Percentiles rank a stretch among this genome's conserved stretches.
These are phyloP conservation scores for Trichoderma sp. DNA, from an alignment of 2,329 filamentous ascomycete genomes.

Conservation along the genomic window DNA sequence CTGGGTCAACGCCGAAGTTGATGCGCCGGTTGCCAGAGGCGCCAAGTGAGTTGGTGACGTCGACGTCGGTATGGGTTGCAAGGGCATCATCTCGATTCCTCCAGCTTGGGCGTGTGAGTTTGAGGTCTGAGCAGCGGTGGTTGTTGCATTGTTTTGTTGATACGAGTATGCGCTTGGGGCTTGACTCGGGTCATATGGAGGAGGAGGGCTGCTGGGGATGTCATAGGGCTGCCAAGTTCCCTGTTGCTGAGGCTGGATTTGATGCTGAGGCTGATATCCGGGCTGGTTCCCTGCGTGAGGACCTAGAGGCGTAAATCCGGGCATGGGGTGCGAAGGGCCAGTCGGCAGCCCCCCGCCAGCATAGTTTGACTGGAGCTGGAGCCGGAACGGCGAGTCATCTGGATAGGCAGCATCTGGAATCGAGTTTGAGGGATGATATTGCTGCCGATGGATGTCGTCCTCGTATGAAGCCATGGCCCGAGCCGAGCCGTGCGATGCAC, in stretches of 20 bases:
- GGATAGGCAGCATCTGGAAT: constrained; percentile 41
- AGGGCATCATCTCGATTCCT: constrained; percentile 21
- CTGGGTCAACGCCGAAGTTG: constrained; percentile 29
- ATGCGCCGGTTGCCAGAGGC: constrained; percentile 4
- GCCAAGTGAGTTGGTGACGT: background rate
- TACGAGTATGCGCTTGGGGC: constrained; percentile 35
- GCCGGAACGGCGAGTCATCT: constrained; percentile 37
- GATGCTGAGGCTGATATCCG: constrained; percentile 7
- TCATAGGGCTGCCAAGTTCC: constrained; percentile 21
- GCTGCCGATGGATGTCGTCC: constrained; percentile 21
- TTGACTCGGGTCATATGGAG: constrained; percentile 38
- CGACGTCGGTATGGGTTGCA: constrained; percentile 7
- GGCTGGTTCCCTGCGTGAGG: background rate
- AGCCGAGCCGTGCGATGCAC: constrained; percentile 5
- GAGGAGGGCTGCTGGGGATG: constrained; percentile 35
- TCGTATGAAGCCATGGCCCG: constrained; percentile 26
- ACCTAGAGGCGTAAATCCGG: background rate
- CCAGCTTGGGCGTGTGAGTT: background rate
- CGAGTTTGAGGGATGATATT: constrained; percentile 37
- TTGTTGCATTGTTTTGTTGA: constrained; percentile 19
- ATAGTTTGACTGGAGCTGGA: background rate
- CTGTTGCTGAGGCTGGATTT: constrained; percentile 14
- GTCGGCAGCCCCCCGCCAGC: background rate
- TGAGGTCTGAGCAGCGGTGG: background rate
- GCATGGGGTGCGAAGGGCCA: background rate